Evolutionary conservation across 176 grass and related monocot genomes (phyloP).

Genomic region (Cocos nucifera): DNA sequence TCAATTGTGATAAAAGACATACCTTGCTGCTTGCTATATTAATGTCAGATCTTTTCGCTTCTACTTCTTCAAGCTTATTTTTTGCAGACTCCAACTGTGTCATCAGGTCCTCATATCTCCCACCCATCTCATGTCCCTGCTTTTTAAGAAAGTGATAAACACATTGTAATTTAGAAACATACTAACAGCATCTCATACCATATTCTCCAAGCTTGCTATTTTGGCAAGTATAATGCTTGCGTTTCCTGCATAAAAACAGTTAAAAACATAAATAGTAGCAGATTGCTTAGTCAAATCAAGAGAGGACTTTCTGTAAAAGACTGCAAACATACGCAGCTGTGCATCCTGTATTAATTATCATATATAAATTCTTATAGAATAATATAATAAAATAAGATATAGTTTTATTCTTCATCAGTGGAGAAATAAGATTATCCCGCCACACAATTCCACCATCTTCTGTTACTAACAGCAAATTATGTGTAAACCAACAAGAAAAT

Average conservation of each 20-base stretch:
- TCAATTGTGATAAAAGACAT: background rate
- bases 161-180: conserved; percentile 9
- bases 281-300: too few relatives aligned
- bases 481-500: too few relatives aligned
- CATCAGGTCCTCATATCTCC: conserved; percentile 25
- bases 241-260: conserved; percentile 30
- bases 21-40: conserved; percentile 47
- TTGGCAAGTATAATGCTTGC: conserved; percentile 8
- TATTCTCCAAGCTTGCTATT: conserved; percentile 19
- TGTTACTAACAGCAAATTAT: too few relatives aligned
- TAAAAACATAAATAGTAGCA: background rate
- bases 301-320: too few relatives aligned
- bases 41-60: conserved; percentile 43
- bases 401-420: too few relatives aligned
- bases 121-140: conserved; percentile 31
- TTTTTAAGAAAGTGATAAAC: conserved; percentile 9
- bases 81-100: conserved; percentile 36
- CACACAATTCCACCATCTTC: too few relatives aligned
- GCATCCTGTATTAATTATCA: too few relatives aligned
- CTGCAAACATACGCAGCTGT: too few relatives aligned
- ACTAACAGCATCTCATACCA: conserved; percentile 9
- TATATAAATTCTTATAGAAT: too few relatives aligned
- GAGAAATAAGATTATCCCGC: too few relatives aligned
- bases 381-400: too few relatives aligned
- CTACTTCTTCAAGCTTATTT: conserved; percentile 43